Conservation (phyloP, 2,329 filamentous ascomycete genomes). For the Beauveria medogensis region DNA sequence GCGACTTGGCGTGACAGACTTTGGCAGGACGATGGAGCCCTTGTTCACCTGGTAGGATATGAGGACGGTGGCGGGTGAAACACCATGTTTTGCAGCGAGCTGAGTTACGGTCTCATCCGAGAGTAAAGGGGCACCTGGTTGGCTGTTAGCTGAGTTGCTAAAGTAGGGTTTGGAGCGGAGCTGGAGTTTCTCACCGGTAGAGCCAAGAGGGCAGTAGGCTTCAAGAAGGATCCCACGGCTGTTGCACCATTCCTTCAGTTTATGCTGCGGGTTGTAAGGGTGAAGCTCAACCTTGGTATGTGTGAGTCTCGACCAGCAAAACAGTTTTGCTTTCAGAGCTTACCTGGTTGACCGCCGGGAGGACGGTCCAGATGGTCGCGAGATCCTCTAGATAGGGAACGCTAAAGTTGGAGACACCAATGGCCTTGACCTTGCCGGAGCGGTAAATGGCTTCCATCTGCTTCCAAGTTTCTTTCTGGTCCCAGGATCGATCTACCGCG, state of each 20-base stretch:
- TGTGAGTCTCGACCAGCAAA: conserved; percentile 60
- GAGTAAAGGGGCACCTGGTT: conserved; percentile 3
- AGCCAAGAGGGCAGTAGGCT: conserved; percentile 26
- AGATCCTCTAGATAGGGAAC: conserved; percentile 45
- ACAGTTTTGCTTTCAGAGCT: conserved; percentile 55
- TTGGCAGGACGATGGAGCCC: conserved; percentile 16
- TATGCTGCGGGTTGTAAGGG: conserved; percentile 29
- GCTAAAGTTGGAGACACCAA: conserved; percentile 54
- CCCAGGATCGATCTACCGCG: conserved; percentile 48
- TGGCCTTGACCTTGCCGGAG: conserved; percentile 47
- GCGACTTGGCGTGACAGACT: conserved; percentile 16
- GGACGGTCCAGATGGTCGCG: conserved; percentile 40
- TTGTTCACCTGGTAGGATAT: conserved; percentile 18
- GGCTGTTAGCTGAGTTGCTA: background rate
- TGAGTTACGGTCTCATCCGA: conserved; percentile 53
- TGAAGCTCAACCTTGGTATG: conserved; percentile 46
- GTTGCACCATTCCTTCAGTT: conserved; percentile 26
- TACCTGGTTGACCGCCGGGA: conserved; percentile 63
- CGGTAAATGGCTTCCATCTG: conserved; percentile 60
- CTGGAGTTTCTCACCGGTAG: background rate
- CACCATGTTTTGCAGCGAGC: conserved; percentile 26
- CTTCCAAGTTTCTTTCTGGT: conserved; percentile 68
- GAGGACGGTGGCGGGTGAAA: conserved; percentile 17
- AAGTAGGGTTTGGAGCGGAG: background rate
- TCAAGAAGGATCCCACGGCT: conserved; percentile 26